phyloP scores from a whole-genome alignment of 2,329 filamentous ascomycete genomes.

The Microascus cirrosus region DNA sequence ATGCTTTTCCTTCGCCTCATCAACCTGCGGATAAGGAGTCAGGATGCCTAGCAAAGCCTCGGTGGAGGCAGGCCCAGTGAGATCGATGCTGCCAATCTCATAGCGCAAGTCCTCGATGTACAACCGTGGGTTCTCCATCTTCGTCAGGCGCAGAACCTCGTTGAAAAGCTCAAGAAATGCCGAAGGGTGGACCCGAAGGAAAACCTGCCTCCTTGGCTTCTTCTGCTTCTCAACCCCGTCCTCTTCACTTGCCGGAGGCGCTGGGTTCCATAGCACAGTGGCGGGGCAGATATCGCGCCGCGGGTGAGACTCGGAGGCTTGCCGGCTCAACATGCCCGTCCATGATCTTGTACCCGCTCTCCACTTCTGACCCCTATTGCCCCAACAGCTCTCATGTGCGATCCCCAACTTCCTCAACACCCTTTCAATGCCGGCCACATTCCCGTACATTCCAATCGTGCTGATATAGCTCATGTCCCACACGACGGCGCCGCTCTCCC shows the following conservation, averaged over 20 bases:
- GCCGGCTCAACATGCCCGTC: conserved; percentile 35
- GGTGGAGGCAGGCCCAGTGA: conserved; percentile 60
- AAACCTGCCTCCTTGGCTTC: conserved; percentile 31
- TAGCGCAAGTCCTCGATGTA: conserved; percentile 59
- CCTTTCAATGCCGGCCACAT: conserved; percentile 48
- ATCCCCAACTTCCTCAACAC: conserved; percentile 58
- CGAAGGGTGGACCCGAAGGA: conserved; percentile 73
- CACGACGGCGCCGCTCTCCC: conserved; percentile 63
- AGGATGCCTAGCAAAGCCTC: conserved; percentile 66
- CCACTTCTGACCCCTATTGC: conserved; percentile 58
- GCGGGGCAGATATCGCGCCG: conserved; percentile 58
- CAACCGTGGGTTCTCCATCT: conserved; percentile 49
- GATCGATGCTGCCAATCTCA: conserved; percentile 49
- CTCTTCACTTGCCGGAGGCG: not conserved
- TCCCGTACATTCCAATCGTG: conserved; percentile 68
- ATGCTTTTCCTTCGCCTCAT: conserved; percentile 22
- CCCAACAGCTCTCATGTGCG: conserved; percentile 49
- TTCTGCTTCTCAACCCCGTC: conserved; percentile 7
- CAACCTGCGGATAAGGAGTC: conserved; percentile 30
- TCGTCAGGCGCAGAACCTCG: conserved; percentile 44
- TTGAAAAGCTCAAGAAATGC: conserved; percentile 62
- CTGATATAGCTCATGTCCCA: conserved; percentile 96
- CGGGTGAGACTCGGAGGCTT: conserved; percentile 6
- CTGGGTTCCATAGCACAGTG: conserved; percentile 63
- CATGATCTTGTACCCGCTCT: conserved; percentile 38